A percentile compares a stretch with the other conserved stretches of the same genome.
Evolutionary conservation across 768 basidiomycete genomes (phyloP).

Genomic region (Ephemerocybe angulata): DNA sequence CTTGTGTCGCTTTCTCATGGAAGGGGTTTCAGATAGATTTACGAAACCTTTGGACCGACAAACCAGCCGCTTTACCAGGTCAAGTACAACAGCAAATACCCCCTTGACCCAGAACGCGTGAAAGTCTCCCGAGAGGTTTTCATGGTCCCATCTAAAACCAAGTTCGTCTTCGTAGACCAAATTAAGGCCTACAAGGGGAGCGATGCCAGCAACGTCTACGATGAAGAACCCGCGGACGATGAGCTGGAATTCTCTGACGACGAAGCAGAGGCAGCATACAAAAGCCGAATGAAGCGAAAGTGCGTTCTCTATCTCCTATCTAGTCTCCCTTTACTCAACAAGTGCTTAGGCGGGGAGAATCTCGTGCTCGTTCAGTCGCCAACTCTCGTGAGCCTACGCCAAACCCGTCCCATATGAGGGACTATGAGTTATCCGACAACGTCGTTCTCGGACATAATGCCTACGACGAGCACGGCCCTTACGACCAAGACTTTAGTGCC

Average conservation of each 20-base stretch:
- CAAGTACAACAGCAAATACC: conserved; percentile 66
- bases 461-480: conserved; percentile 63
- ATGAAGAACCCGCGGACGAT: conserved; percentile 88
- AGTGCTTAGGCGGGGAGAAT: conserved; percentile 46
- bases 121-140: conserved; percentile 63
- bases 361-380: conserved; percentile 44
- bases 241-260: conserved; percentile 96
- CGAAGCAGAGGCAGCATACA: conserved; percentile 79
- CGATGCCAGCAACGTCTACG: conserved; percentile 91
- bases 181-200: conserved; percentile 76
- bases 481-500: conserved; percentile 61
- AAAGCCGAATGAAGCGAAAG: conserved; percentile 58
- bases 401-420: conserved; percentile 47
- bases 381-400: conserved; percentile 58
- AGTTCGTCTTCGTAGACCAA: conserved; percentile 77
- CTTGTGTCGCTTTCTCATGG: conserved; percentile 9
- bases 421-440: conserved; percentile 51
- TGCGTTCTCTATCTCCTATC: conserved; percentile 25
- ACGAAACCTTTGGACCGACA: conserved; percentile 95
- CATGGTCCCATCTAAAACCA: conserved; percentile 76
- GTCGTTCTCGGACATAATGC: conserved; percentile 51
- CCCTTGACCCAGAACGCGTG: conserved; percentile 56
- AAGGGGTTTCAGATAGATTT: conserved; percentile 51
- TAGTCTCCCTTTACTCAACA: conserved; percentile 7
- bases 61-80: conserved; percentile 87